phyloP scores from a whole-genome alignment of 2,329 filamentous ascomycete genomes.

The Cytospora piceae region DNA sequence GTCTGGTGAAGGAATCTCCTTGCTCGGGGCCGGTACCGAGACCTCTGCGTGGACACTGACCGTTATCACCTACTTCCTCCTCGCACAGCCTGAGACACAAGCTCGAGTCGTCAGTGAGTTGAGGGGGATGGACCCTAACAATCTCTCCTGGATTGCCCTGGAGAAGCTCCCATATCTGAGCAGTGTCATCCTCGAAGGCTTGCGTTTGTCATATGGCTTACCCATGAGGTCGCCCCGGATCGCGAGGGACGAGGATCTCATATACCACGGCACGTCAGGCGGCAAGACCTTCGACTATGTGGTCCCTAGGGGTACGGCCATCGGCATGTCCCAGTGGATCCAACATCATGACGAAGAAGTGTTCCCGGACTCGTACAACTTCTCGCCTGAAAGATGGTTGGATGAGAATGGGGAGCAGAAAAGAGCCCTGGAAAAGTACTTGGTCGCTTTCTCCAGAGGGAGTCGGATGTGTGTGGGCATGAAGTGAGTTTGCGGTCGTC shows the following conservation, averaged over 20 bases:
- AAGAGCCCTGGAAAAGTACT: conserved; percentile 28
- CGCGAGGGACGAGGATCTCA: conserved; percentile 9
- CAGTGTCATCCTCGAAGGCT: conserved; percentile 32
- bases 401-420: conserved; percentile 21
- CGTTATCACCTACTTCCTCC: conserved; percentile 8
- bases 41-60: conserved; percentile 11
- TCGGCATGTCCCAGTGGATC: conserved; percentile 32
- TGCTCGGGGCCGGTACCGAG: conserved; percentile 14
- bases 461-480: conserved; percentile 35
- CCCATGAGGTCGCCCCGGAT: conserved; percentile 29
- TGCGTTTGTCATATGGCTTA: conserved; percentile 34
- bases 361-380: conserved; percentile 33
- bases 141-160: conserved; percentile 31
- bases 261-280: conserved; percentile 3
- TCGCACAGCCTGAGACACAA: conserved; percentile 13
- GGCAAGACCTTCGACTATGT: conserved; percentile 25
- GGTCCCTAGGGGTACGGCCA: conserved; percentile 32
- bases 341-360: conserved; percentile 32
- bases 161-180: conserved; percentile 34
- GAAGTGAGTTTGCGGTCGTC: conserved; percentile 32
- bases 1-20: not conserved
- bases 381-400: conserved; percentile 35
- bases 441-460: conserved; percentile 34
- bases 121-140: not conserved
- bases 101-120: conserved; percentile 29